These are phyloP conservation scores for Xerocomus amazonicus DNA, from an alignment of 1,284 basidiomycete species.

Conservation along the genomic window DNA sequence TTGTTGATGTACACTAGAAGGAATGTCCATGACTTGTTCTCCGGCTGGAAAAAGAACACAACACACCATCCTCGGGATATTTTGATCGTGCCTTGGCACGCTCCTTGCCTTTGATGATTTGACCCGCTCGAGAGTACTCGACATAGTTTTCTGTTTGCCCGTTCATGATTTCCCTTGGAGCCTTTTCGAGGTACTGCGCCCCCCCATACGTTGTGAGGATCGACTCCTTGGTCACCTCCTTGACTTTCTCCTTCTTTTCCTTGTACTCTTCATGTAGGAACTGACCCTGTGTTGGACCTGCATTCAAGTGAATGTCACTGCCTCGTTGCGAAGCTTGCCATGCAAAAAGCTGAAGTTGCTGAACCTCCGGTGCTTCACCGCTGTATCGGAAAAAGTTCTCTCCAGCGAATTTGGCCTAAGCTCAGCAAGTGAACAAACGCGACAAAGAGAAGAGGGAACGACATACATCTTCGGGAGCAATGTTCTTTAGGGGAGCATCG, in stretches of 20 bases:
- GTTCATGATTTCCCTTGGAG: conserved; percentile 84
- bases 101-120: conserved; percentile 91
- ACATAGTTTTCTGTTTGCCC: conserved; percentile 98
- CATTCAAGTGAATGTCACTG: conserved; percentile 92
- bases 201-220: conserved; percentile 93
- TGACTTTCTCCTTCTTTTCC: conserved; percentile 89
- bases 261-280: conserved; percentile 88
- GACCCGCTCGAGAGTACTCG: conserved; percentile 92
- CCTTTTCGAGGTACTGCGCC: conserved; percentile 85
- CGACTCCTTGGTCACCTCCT: conserved; percentile 82
- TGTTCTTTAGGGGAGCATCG: conserved; percentile 82
- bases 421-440: conserved; percentile 1
- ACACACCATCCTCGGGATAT: conserved; percentile 90
- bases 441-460: conserved; percentile 4
- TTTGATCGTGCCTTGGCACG: conserved; percentile 82
- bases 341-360: conserved; percentile 92
- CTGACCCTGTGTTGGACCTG: conserved; percentile 95
- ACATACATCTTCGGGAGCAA: conserved; percentile 81
- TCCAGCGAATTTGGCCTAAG: conserved; percentile 85
- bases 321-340: conserved; percentile 95
- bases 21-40: conserved; percentile 5
- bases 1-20: conserved; percentile 83
- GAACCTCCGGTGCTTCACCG: conserved; percentile 89
- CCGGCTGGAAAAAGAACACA: background rate
- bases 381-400: conserved; percentile 93